Evolutionary conservation across 208 protist genomes (phyloP), one percentile per base, ranked within the genome.

Genomic region (Acanthamoeba lenticulata): DNA sequence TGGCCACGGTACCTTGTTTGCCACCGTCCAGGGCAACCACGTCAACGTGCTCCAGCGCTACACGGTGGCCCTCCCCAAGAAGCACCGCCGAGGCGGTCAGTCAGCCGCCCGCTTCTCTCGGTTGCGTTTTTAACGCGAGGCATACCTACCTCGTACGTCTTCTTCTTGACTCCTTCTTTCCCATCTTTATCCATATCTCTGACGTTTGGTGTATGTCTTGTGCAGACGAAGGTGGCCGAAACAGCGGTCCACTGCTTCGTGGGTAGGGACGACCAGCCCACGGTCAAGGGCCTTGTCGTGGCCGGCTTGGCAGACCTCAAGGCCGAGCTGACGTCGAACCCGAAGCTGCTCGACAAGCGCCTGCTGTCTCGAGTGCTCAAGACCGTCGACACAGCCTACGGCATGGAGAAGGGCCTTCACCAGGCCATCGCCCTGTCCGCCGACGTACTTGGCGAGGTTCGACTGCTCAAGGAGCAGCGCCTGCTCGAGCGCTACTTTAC

Each of bases 91-190:
- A 36, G 85, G 85, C 85, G 85, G 85, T 91, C 85, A 91, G 85
- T 91, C 85, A 9, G 85, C 85, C 34, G 38, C 49, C 13, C 85
- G 85, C 4, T 91, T 91, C 85, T 44, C 24, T 19, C 67, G 85
- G 85, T 91, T 91, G 85, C 85, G 85, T 91, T 91, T 91, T 91
- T 91, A 91, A 91, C 85, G 85, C 85, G 38, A 40, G 85, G 85
- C 85, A 72, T 72, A 72, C 85, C 52, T 91, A 91, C 60, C 85
- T 91, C 27, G 45, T 74, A 74, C 65, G 65, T 69, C 4, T n/a
- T 13, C 77, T n/a, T 1, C 19, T n/a, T n/a, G n/a, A 60, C 9
- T 74, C 65, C 0, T 40, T n/a, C 17, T 74, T 40, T 11, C 65
- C 6, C 29, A 36, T 5, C 27, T 69, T 74, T 74, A 9, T 74